Conservation (phyloP, 257 asterid genomes). For the Fraxinus cuspidata region DNA sequence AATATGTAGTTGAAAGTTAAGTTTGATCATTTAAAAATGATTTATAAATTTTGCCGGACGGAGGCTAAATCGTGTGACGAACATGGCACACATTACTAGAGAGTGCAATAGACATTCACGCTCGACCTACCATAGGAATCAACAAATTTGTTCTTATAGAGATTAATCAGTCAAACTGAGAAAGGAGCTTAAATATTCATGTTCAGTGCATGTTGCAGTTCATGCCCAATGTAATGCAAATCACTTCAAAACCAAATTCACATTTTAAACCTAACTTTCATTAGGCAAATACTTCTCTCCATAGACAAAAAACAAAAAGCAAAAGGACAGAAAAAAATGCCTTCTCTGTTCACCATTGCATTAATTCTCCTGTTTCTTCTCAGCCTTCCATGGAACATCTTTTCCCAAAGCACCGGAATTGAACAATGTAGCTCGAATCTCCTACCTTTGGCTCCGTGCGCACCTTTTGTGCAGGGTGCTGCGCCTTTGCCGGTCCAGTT, state of each 20-base stretch:
- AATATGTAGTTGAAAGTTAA: too few relatives aligned
- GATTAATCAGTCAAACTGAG: slow-evolving; percentile 1
- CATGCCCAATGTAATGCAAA: slow-evolving; percentile 25
- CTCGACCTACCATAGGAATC: background rate
- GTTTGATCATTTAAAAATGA: too few relatives aligned
- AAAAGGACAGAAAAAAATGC: slow-evolving; percentile 4
- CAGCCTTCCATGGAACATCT: slow-evolving; percentile 13
- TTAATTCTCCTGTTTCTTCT: slow-evolving; percentile 13
- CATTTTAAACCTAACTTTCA: background rate
- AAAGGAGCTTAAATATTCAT: slow-evolving; percentile 13
- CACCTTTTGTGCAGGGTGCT: slow-evolving; percentile 59
- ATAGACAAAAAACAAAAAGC: background rate
- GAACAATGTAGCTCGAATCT: slow-evolving; percentile 47
- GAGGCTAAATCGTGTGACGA: too few relatives aligned
- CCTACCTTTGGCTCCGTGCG: slow-evolving; percentile 53
- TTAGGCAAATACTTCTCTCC: background rate
- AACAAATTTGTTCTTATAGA: background rate
- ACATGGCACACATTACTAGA: too few relatives aligned
- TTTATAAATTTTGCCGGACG: too few relatives aligned
- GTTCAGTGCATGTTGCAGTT: slow-evolving; percentile 31
- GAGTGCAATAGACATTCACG: background rate
- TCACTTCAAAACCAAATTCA: background rate
- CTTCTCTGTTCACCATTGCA: slow-evolving; percentile 11
- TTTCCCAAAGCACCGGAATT: slow-evolving; percentile 38
- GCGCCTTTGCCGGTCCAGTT: slow-evolving; percentile 41